Base-by-base conservation (phyloP, 73 alveolate genomes). In the Uronychia binucleata region DNA sequence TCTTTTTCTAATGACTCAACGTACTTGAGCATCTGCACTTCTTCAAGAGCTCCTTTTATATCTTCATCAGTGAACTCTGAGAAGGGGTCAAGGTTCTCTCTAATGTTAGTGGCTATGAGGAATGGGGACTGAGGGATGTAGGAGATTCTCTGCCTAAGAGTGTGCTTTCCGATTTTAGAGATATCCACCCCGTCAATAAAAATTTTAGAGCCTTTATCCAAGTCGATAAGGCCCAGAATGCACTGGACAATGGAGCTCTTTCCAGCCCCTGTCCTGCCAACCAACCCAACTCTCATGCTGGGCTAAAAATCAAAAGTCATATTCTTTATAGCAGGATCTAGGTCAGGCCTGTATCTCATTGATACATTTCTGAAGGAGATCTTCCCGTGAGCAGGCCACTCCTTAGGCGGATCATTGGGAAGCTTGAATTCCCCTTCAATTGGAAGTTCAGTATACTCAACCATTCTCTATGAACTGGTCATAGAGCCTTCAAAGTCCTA, bases 261-360 rank as follows among this genome's bases (percentile, higher is more conserved):
- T 0, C 99, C 99, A 33, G 98, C 92, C 34, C 99, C 99, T 1
- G 99, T 95, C 33, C 99, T 90, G 0, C 99, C 99, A 31, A 95
- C 92, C n/a, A 97, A 94, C 28, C 99, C 99, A 0, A 97, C 85
- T 93, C 93, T 94, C 84, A 83, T 77, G 26, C 88, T 78, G 0
- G 86, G 80, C 30, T 82, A 74, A 35, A 88, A 84, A 31, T 82
- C 59, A 32, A 91, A 82, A 26, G 34, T 58, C n/a, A 91, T 31
- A 1, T 83, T 91, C 77, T 91, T 81, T 59, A 91, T 74, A 0
- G 80, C 92, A 0, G 83, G 86, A 0, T 77, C 82, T 29, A 83
- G 59, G 13, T 74, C 88, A 25, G 74, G 81, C 57, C 83, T 80
- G 59, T 90, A 90, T 75, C 78, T 80, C 91, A 90, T 74, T 0